Base-by-base conservation (phyloP, 2,329 filamentous ascomycete species). In the Emericellopsis cladophorae region DNA sequence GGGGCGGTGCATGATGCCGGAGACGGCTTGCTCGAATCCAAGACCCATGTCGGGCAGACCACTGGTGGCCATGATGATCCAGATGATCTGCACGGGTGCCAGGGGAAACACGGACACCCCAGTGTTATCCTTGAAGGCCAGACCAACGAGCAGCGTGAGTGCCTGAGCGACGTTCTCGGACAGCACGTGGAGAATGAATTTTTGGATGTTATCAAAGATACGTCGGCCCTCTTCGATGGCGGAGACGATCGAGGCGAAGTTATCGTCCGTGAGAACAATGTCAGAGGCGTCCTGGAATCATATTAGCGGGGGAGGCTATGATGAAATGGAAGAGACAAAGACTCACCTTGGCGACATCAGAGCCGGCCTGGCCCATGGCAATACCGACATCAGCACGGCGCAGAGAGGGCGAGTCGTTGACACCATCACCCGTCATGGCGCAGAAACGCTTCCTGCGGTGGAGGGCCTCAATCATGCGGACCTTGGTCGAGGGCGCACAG, bases 41-140 rank as follows among this genome's bases (percentile, higher is more conserved):
- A 88, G 67, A 45, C 83, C 84, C 76, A 87, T 85, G 48, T 85
- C 83, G 2, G 82, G 81, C 49, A 86, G 67, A 16, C 76, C 79
- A 36, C 79, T 84, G 1, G 82, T 88, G 40, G 84, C 72, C 80
- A 87, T 86, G 55, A 86, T 86, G 48, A 88, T 79, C 83, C 82
- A 88, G 37, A 88, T 68, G 47, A 87, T 84, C 49, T 87, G 76
- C n/a, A 87, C 78, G 0, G 82, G 82, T 0, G 80, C 68, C 3
- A 87, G 68, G 0, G 81, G 82, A 54, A 86, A 87, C 5, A 86
- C 81, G 0, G 81, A n/a, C n/a, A n/a, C n/a, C n/a, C n/a, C n/a
- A n/a, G n/a, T n/a, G n/a, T n/a, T n/a, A n/a, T 87, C 82, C 59
- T 85, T 84, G 65, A 87, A 86, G 0, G 67, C 76, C 2, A 87